Percentiles rank a stretch among this genome's conserved stretches.
These are phyloP conservation scores for Amanita thiersii DNA, from an alignment of 768 basidiomycete species.

Conservation along the genomic window DNA sequence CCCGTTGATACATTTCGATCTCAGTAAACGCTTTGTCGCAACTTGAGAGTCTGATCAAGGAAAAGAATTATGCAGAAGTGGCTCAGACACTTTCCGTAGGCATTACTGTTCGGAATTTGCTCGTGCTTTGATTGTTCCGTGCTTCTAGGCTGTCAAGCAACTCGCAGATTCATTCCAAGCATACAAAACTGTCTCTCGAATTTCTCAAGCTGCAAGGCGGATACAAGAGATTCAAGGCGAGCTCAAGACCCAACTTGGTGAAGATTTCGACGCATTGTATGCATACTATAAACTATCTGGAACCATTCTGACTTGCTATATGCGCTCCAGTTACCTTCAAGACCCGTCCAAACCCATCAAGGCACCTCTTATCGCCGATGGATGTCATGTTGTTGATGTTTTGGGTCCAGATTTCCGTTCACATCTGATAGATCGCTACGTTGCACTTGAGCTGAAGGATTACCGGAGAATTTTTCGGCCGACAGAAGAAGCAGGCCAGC, in stretches of 20 bases:
- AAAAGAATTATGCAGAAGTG: conserved; percentile 76
- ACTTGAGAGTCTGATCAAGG: conserved; percentile 68
- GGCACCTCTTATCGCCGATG: conserved; percentile 61
- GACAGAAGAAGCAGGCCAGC: conserved; percentile 90
- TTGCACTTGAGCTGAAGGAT: conserved; percentile 85
- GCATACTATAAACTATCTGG: conserved; percentile 20
- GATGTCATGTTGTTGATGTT: conserved; percentile 84
- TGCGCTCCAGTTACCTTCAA: conserved; percentile 74
- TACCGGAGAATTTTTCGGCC: conserved; percentile 93
- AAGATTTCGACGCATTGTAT: conserved; percentile 89
- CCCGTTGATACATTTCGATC: background rate
- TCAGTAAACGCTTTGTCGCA: conserved; percentile 79
- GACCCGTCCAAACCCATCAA: conserved; percentile 64
- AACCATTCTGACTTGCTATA: conserved; percentile 1
- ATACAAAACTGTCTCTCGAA: conserved; percentile 67
- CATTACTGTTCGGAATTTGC: conserved; percentile 7
- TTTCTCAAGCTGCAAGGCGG: conserved; percentile 70
- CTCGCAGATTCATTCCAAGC: conserved; percentile 75
- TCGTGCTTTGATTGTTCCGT: conserved; percentile 7
- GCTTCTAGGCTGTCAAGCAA: conserved; percentile 73
- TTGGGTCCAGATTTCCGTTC: conserved; percentile 77
- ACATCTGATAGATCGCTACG: conserved; percentile 82
- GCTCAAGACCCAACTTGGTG: conserved; percentile 72
- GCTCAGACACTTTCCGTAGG: conserved; percentile 70
- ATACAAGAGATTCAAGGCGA: conserved; percentile 80